Percentiles rank a stretch among this genome's conserved stretches.
Evolutionary conservation across 495 filamentous ascomycete genomes (phyloP).

Genomic region (Lineolata rhizophorae): DNA sequence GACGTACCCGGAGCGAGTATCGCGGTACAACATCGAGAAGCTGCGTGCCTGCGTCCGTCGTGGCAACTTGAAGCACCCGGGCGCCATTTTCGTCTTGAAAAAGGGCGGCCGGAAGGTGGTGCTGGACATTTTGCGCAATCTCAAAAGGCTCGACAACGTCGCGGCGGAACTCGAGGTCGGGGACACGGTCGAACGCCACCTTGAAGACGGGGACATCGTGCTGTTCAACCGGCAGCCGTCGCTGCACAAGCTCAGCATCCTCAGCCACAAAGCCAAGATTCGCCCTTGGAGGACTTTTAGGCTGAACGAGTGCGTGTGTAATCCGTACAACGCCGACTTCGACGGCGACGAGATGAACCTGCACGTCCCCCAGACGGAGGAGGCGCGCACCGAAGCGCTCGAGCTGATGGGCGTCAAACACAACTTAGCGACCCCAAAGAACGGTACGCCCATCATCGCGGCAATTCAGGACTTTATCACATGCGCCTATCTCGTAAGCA

Average conservation of each 20-base stretch:
- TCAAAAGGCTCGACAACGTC: slow-evolving; percentile 30
- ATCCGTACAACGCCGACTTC: slow-evolving; percentile 97
- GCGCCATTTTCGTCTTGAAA: slow-evolving; percentile 64
- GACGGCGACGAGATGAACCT: slow-evolving; percentile 99
- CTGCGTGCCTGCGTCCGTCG: slow-evolving; percentile 46
- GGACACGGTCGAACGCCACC: slow-evolving; percentile 80
- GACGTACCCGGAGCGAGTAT: slow-evolving; percentile 80
- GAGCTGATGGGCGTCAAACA: slow-evolving; percentile 96
- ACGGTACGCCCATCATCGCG: slow-evolving; percentile 94
- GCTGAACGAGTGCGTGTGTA: slow-evolving; percentile 94
- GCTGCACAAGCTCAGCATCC: slow-evolving; percentile 92
- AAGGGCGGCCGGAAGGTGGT: slow-evolving; percentile 47
- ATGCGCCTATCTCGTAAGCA: slow-evolving; percentile 73
- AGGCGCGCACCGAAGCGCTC: slow-evolving; percentile 85
- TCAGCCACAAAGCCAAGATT: slow-evolving; percentile 80
- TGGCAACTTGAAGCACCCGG: slow-evolving; percentile 59
- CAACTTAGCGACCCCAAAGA: slow-evolving; percentile 86
- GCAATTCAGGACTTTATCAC: slow-evolving; percentile 98
- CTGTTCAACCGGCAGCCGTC: slow-evolving; percentile 97
- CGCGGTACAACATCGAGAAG: slow-evolving; percentile 64
- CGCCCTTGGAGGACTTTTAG: slow-evolving; percentile 92
- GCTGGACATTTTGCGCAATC: slow-evolving; percentile 21
- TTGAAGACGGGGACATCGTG: slow-evolving; percentile 90
- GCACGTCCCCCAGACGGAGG: slow-evolving; percentile 94
- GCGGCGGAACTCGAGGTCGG: slow-evolving; percentile 56